phyloP scores from a whole-genome alignment of 2,329 filamentous ascomycete species.

The Botrytis hyacinthi region DNA sequence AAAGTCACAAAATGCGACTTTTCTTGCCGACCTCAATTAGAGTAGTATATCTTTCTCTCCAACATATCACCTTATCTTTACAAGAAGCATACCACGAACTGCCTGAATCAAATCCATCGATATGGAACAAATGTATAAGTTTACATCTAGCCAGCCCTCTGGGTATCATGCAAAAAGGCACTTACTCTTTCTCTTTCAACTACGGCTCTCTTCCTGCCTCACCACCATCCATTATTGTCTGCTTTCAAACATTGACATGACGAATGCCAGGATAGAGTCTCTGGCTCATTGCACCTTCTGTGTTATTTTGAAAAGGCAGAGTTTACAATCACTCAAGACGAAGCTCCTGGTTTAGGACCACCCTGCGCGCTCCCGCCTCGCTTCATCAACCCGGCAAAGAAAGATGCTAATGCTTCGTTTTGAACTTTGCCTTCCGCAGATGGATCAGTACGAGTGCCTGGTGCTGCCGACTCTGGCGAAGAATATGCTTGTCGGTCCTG shows the following conservation, averaged over 20 bases:
- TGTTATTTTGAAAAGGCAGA: not conserved
- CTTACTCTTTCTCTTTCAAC: not conserved
- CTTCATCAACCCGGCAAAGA: conserved; percentile 59
- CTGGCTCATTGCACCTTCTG: not conserved
- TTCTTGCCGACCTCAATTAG: not conserved
- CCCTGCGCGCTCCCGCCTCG: conserved; percentile 42
- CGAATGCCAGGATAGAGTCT: conserved; percentile 10
- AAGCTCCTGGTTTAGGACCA: conserved; percentile 36
- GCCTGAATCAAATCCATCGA: conserved; percentile 18
- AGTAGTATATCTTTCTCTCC: not conserved
- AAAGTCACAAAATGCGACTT: not conserved
- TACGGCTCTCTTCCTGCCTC: not conserved
- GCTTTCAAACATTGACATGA: not conserved
- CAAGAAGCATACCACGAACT: not conserved
- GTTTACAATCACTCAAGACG: conserved; percentile 21
- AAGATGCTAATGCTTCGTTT: conserved; percentile 57
- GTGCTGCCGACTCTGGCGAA: conserved; percentile 37
- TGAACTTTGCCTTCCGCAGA: conserved; percentile 49
- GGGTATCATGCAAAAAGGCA: conserved; percentile 22
- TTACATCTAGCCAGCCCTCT: conserved; percentile 21
- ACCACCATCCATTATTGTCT: not conserved
- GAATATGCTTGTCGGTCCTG: conserved; percentile 40
- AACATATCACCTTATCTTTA: conserved; percentile 8
- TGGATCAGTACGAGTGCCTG: conserved; percentile 31
- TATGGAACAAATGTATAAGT: conserved; percentile 22